Evolutionary conservation across 768 basidiomycete species (phyloP).

Genomic region (Hysterangium stoloniferum): DNA sequence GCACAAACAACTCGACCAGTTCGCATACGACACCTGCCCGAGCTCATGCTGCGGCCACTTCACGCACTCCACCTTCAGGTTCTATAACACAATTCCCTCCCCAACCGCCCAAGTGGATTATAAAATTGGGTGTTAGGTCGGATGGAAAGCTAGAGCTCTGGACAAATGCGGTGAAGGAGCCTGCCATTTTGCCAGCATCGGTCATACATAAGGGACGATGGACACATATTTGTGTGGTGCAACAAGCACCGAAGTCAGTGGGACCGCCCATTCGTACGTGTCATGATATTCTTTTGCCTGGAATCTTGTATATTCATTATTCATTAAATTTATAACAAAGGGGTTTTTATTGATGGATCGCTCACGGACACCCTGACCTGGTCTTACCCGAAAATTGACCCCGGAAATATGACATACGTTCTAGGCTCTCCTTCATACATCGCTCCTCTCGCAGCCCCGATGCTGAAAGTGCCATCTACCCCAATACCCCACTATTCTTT

Average conservation of each 20-base stretch:
- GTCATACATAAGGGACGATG: slow-evolving; percentile 51
- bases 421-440: slow-evolving; percentile 46
- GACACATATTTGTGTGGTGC: slow-evolving; percentile 64
- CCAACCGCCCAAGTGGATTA: slow-evolving; percentile 23
- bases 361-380: slow-evolving; percentile 56
- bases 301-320: slow-evolving; percentile 6
- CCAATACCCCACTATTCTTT: slow-evolving; percentile 11
- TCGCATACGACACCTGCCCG: too few relatives aligned
- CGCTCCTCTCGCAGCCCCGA: background rate
- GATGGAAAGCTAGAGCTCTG: slow-evolving; percentile 52
- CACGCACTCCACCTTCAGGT: too few relatives aligned
- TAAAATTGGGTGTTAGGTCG: slow-evolving; percentile 39
- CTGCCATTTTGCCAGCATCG: slow-evolving; percentile 37
- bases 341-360: slow-evolving; percentile 68
- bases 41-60: too few relatives aligned
- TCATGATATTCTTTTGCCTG: background rate
- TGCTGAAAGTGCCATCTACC: background rate
- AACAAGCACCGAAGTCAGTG: slow-evolving; percentile 48
- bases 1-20: too few relatives aligned
- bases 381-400: slow-evolving; percentile 51
- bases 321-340: slow-evolving; percentile 34
- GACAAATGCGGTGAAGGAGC: slow-evolving; percentile 31
- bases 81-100: too few relatives aligned
- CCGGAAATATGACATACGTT: slow-evolving; percentile 35
- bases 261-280: slow-evolving; percentile 53